phyloP scores from a whole-genome alignment of 805 yeast species.

The Lipomyces yamanashiensis region DNA sequence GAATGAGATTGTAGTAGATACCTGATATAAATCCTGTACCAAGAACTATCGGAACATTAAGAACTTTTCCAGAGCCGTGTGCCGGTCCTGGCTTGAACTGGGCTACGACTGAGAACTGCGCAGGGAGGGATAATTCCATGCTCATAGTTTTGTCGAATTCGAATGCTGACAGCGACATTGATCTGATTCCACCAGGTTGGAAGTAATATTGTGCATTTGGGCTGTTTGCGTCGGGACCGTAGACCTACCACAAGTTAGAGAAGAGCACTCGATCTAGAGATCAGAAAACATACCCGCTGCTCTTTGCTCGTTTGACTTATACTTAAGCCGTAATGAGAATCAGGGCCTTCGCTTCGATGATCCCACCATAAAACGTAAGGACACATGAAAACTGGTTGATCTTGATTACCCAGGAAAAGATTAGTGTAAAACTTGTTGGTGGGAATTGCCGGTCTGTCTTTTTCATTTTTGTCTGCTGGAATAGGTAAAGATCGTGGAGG shows the following conservation, averaged over 20 bases:
- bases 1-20: slow-evolving; percentile 46
- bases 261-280: background rate
- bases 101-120: slow-evolving; percentile 38
- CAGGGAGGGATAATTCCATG: slow-evolving; percentile 25
- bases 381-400: slow-evolving; percentile 61
- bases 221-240: slow-evolving; percentile 51
- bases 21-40: slow-evolving; percentile 66
- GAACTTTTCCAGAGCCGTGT: slow-evolving; percentile 22
- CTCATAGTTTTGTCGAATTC: slow-evolving; percentile 49
- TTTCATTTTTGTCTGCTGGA: slow-evolving; percentile 12
- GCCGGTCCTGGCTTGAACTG: slow-evolving; percentile 26
- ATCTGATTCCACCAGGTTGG: slow-evolving; percentile 62
- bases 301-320: slow-evolving; percentile 59
- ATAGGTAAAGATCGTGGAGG: slow-evolving; percentile 24
- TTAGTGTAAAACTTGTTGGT: slow-evolving; percentile 82
- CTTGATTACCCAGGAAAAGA: slow-evolving; percentile 60
- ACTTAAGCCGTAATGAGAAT: slow-evolving; percentile 59
- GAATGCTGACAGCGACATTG: slow-evolving; percentile 61
- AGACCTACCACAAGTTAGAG: slow-evolving; percentile 39
- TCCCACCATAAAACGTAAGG: slow-evolving; percentile 71
- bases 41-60: slow-evolving; percentile 53
- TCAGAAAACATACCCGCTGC: slow-evolving; percentile 47
- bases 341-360: slow-evolving; percentile 41
- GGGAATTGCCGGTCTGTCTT: slow-evolving; percentile 50
- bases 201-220: slow-evolving; percentile 53